Evolutionary conservation across 2,329 filamentous ascomycete species (phyloP), one percentile per base, ranked within the genome.

Genomic region (Neocatenulostroma microsporum): DNA sequence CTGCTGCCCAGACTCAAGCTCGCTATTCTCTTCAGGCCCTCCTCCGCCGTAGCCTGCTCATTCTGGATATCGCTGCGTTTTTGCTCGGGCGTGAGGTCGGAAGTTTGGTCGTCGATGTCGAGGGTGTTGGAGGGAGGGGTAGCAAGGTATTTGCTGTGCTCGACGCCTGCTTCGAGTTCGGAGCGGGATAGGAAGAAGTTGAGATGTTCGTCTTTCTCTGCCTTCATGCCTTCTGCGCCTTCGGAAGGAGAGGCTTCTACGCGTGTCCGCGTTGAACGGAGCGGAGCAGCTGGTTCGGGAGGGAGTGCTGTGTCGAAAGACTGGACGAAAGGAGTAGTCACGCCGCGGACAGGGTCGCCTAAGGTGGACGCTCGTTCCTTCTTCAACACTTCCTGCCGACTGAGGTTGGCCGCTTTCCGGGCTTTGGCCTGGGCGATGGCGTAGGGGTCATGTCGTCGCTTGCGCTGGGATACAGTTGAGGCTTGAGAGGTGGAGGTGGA

Each of bases 311-410:
- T 75, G 55, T 85, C 81, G 51, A 94, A 79, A 3, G 85, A 88
- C 63, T 85, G 74, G 52, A 94, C 67, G 56, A 94, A 95, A 20
- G 87, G 76, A 12, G 91, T 95, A 24, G 73, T 63, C 41, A 80
- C 71, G 55, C 89, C 91, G 51, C 80, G 74, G 46, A 98, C 70
- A 1, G 87, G 84, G 60, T 93, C 76, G 34, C 89, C 89, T 47
- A 81, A 70, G 30, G 71, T 70, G 30, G 70, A 70, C 40, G 76
- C 69, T 41, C 84, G 78, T 56, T 79, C 69, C 46, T 76, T 66
- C 42, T 76, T 62, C 37, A 96, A 73, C 45, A 78, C 77, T 44
- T 76, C 70, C 53, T 82, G 85, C 34, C 85, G 78, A 54, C 82
- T 75, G 30, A 89, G 60, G 57, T 94, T 94, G 48, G 82, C 84